Evolutionary conservation across 75 land plant species (phyloP), one percentile per base, ranked within the genome.

Genomic region (Pseudotsuga menziesii): DNA sequence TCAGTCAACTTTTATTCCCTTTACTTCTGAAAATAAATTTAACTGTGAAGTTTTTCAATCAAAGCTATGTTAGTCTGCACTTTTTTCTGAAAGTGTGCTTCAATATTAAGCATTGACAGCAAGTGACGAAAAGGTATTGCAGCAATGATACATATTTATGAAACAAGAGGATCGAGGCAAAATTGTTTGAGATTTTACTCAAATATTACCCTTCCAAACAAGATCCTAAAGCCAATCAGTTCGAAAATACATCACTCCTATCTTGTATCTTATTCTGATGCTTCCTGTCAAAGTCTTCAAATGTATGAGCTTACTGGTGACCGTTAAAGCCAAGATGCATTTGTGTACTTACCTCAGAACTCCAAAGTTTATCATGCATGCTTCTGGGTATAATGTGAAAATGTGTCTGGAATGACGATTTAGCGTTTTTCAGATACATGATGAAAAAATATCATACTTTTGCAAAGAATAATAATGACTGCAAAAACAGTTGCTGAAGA

Each of bases 371-470:
- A 72, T 94, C 97, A 26, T 74, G 74, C 52, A 81, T 80, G 64
- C 86, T 88, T 13, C 97, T 89, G 29, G 97, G 97, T 78, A 94
- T 90, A 57, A 94, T 87, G 70, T 94, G 97, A 77, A 94, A 80
- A 75, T 94, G 97, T 35, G 97, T 92, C 97, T 94, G 92, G 77
- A 81, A 61, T 73, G 23, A 29, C 16, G 13, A 48, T 54, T 14
- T 54, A 27, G 35, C 69, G 44, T 41, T 70, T 44, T 20, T 41
- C 2, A n/a, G 15, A 48, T 48, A 75, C 52, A 48, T 48, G 54
- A 48, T 9, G 11, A 48, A 48, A 48, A 48, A 9, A n/a, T n/a
- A 44, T 1, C 36, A 55, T 70, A 20, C 4, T 52, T 19, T n/a
- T 20, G 12, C 71, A 70, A 48, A 29, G 39, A 13, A 69, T 22